Percentiles rank a stretch among this genome's conserved stretches.
These are phyloP conservation scores for Pisolithus marmoratus DNA, from an alignment of 768 basidiomycete species.

Conservation along the genomic window DNA sequence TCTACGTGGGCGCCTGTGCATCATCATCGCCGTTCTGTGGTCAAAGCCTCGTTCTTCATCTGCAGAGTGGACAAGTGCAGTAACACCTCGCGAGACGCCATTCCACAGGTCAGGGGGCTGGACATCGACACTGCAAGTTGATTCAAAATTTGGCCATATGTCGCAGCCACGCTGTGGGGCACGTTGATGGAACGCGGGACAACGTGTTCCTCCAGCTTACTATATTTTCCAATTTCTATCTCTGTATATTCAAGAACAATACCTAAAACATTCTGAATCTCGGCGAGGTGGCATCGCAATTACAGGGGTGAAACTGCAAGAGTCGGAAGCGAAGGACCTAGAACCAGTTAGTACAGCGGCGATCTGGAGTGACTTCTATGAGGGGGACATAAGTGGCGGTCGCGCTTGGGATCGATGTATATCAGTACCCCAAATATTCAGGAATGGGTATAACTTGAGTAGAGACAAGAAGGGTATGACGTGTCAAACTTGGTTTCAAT, in stretches of 20 bases:
- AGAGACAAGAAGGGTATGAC: not conserved
- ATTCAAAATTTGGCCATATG: not conserved
- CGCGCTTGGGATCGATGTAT: not conserved
- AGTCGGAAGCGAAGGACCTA: not conserved
- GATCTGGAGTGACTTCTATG: not conserved
- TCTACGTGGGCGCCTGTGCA: no score
- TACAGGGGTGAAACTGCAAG: not conserved
- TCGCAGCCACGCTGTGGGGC: not conserved
- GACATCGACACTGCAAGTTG: not conserved
- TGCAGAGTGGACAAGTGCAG: not conserved
- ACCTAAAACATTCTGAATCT: not conserved
- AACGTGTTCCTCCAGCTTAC: not conserved
- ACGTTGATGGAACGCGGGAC: not conserved
- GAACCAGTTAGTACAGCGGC: not conserved
- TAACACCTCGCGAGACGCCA: not conserved
- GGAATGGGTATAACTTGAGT: not conserved
- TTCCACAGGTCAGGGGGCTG: not conserved
- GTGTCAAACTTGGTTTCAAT: not conserved
- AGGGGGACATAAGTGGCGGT: not conserved
- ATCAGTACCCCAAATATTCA: not conserved
- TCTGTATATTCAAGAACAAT: not conserved
- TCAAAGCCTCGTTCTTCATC: not conserved
- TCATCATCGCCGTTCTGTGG: not conserved
- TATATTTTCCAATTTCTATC: not conserved
- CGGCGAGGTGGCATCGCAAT: slow-evolving; percentile 1